Percentiles rank a stretch among this genome's conserved stretches.
These are phyloP conservation scores for Fusarium sp. DNA, from an alignment of 2,329 filamentous ascomycete genomes.

Conservation along the genomic window DNA sequence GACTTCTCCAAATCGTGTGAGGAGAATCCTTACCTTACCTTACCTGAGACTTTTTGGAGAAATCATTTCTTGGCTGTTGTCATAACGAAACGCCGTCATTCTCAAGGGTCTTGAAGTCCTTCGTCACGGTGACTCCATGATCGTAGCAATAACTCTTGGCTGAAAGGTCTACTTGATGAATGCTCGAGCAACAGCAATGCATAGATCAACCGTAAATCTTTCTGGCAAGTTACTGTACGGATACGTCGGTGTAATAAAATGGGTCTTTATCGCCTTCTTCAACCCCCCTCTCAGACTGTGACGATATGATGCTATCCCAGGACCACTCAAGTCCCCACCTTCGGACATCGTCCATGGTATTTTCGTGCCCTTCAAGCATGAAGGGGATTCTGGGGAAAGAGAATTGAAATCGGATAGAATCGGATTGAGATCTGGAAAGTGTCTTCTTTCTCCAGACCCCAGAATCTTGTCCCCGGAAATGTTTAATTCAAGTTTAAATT, in stretches of 20 bases:
- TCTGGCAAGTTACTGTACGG: slow-evolving; percentile 2
- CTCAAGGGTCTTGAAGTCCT: background rate
- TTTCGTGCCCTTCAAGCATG: slow-evolving; percentile 10
- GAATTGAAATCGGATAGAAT: slow-evolving; percentile 14
- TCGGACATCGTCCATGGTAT: slow-evolving; percentile 38
- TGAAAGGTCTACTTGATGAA: background rate
- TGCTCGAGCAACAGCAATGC: no score
- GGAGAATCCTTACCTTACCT: slow-evolving; percentile 31
- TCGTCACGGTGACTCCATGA: slow-evolving; percentile 24
- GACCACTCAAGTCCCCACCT: slow-evolving; percentile 13
- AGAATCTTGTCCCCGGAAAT: slow-evolving; percentile 32
- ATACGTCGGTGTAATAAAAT: slow-evolving; percentile 36
- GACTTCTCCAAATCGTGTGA: slow-evolving; percentile 43
- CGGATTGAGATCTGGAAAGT: background rate
- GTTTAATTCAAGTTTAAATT: slow-evolving; percentile 31
- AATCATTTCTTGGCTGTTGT: slow-evolving; percentile 23
- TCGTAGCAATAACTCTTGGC: slow-evolving; percentile 1
- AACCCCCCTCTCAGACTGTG: slow-evolving; percentile 9
- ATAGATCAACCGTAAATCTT: slow-evolving; percentile 5
- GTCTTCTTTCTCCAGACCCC: slow-evolving; percentile 31
- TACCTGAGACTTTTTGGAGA: slow-evolving; percentile 35
- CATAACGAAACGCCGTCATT: background rate
- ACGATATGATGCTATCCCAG: slow-evolving; percentile 29
- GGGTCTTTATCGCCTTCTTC: slow-evolving; percentile 16
- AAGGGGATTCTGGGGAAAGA: slow-evolving; percentile 32